A percentile compares a stretch with the other conserved stretches of the same genome.
Evolutionary conservation across 441 rosid genomes (phyloP).

Genomic region (Eutrema salsugineum): DNA sequence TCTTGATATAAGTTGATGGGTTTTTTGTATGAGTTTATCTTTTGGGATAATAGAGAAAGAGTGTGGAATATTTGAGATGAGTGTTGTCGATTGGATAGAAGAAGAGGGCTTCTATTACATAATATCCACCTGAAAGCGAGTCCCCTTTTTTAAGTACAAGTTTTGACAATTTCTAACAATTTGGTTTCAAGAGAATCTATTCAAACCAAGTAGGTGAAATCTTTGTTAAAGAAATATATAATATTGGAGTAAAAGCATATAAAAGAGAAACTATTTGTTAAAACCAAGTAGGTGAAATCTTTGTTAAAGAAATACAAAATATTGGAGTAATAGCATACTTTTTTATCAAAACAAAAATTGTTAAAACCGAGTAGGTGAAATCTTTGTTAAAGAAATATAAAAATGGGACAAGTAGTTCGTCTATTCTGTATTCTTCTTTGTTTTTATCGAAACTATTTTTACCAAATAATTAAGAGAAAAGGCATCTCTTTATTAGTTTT

Average conservation of each 20-base stretch:
- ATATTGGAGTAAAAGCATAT: conserved; percentile 3
- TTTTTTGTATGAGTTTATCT: conserved; percentile 6
- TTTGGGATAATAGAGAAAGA: background rate
- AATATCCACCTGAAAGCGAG: background rate
- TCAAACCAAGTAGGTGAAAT: background rate
- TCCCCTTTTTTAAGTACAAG: background rate
- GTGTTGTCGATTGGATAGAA: background rate
- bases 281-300: background rate
- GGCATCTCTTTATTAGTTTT: background rate
- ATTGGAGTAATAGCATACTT: conserved; percentile 5
- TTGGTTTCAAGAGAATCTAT: conserved; percentile 1
- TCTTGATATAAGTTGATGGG: background rate
- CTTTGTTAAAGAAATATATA: background rate
- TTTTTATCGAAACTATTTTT: background rate
- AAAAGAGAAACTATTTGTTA: background rate
- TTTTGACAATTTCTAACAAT: background rate
- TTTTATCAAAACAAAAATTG: background rate
- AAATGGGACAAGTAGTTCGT: background rate
- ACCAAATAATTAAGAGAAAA: background rate
- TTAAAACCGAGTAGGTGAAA: background rate
- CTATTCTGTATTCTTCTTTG: background rate
- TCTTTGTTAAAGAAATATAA: background rate
- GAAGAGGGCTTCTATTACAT: background rate
- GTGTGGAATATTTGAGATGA: background rate
- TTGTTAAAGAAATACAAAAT: background rate